Percentiles rank a stretch among this genome's conserved stretches.
Evolutionary conservation across 1,139 yeast species (phyloP).

Genomic region (Scheffersomyces titani): DNA sequence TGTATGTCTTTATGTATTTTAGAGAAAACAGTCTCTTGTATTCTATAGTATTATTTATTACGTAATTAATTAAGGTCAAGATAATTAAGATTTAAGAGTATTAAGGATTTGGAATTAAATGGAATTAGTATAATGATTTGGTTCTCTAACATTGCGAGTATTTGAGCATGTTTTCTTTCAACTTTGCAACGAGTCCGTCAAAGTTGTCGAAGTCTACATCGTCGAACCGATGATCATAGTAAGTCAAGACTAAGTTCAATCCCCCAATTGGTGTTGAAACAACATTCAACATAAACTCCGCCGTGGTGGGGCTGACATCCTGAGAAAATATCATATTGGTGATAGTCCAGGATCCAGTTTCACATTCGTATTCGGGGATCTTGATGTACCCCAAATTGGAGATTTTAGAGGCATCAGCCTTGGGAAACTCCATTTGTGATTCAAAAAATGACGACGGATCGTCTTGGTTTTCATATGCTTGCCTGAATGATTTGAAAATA

Average conservation of each 20-base stretch:
- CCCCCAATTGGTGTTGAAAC: conserved; percentile 38
- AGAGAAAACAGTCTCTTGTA: not conserved
- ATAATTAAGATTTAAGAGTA: not conserved
- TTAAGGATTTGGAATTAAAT: not conserved
- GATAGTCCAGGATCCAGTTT: conserved; percentile 22
- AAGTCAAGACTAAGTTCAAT: conserved; percentile 36
- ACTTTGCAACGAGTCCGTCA: conserved; percentile 20
- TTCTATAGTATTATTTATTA: not conserved
- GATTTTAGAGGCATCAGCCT: conserved; percentile 35
- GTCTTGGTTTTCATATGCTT: conserved; percentile 15
- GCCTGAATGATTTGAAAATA: conserved; percentile 20
- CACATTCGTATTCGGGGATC: conserved; percentile 4
- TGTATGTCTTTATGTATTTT: not conserved
- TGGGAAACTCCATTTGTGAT: conserved; percentile 24
- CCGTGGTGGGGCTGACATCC: conserved; percentile 36
- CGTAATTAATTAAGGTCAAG: too few species aligned
- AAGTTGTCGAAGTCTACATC: conserved; percentile 24
- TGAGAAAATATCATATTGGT: conserved; percentile 38
- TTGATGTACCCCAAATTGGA: conserved; percentile 42
- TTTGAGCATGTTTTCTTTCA: conserved; percentile 23
- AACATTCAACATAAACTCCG: conserved; percentile 38
- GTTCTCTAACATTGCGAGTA: conserved; percentile 4
- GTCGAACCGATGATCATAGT: conserved; percentile 20
- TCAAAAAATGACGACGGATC: conserved; percentile 25
- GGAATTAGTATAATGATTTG: not conserved